phyloP scores from a whole-genome alignment of 2,329 filamentous ascomycete species.

The Chaetomium sp. region DNA sequence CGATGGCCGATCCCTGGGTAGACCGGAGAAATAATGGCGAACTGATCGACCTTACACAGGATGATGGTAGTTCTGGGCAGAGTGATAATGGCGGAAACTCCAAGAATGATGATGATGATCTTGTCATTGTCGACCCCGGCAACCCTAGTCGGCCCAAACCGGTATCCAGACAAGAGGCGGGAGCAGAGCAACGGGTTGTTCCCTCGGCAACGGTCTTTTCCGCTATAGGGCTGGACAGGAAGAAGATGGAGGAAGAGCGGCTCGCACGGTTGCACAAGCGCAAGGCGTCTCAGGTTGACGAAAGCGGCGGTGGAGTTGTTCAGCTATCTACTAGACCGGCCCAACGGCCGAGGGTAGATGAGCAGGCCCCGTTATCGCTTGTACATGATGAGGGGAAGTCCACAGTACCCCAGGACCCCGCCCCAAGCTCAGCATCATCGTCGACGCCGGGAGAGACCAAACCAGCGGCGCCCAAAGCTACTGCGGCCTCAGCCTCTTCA shows the following conservation, averaged over 20 bases:
- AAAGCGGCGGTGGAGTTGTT: not conserved
- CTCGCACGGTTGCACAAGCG: constrained; percentile 69
- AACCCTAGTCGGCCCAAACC: not conserved
- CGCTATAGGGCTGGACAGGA: constrained; percentile 67
- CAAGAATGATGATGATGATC: not conserved
- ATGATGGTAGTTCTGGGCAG: constrained; percentile 11
- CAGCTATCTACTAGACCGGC: constrained; percentile 12
- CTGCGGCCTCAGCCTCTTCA: not conserved
- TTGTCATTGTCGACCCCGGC: not conserved
- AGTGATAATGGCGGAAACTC: not conserved
- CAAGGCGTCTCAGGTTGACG: constrained; percentile 31
- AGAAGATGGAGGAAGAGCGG: constrained; percentile 83
- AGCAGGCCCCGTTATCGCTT: no score
- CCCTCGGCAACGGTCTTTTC: constrained; percentile 37
- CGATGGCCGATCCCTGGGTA: constrained; percentile 22
- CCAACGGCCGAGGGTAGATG: constrained; percentile 24
- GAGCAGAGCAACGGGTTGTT: constrained; percentile 17
- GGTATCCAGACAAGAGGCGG: not conserved
- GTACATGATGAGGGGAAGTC: not conserved
- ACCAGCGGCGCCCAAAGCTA: not conserved
- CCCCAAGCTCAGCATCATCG: not conserved
- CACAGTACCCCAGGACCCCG: not conserved
- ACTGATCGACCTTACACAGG: constrained; percentile 33
- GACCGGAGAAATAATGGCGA: constrained; percentile 24
- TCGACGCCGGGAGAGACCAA: not conserved